Evolutionary conservation across 352 stramenopile genomes (phyloP).

Genomic region (Phytopythium sindhum): DNA sequence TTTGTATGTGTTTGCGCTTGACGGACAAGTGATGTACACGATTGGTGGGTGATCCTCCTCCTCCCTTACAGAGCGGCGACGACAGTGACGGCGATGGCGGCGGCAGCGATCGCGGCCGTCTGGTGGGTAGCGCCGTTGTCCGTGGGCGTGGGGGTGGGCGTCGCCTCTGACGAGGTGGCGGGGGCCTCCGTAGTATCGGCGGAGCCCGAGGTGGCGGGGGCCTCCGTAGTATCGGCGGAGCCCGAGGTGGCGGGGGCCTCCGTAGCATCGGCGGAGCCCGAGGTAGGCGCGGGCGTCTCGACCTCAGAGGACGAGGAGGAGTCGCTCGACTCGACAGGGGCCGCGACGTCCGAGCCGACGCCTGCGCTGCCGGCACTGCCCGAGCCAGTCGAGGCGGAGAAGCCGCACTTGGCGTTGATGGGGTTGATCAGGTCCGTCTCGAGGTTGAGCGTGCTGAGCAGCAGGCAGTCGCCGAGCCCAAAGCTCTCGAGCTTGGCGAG

Average conservation of each 20-base stretch:
- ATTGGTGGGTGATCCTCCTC: no score
- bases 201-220: neutral
- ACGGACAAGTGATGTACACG: neutral
- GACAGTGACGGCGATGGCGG: constrained; percentile 9
- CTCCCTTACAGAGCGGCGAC: neutral
- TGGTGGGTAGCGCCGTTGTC: neutral
- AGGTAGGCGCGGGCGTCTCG: neutral
- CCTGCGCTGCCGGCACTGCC: neutral
- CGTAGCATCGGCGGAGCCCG: neutral
- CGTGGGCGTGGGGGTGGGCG: neutral
- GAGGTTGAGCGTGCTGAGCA: constrained; percentile 15
- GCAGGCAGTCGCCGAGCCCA: constrained; percentile 25
- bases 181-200: no score
- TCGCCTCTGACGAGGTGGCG: neutral
- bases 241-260: neutral
- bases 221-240: neutral
- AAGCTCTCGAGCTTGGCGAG: constrained; percentile 15
- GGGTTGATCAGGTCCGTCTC: constrained; percentile 20
- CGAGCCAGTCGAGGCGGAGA: neutral
- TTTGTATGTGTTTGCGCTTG: neutral
- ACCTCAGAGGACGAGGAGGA: neutral
- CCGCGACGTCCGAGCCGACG: constrained; percentile 2
- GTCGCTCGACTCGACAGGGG: neutral
- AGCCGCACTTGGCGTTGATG: constrained; percentile 7
- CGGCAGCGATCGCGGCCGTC: neutral